These are phyloP conservation scores for Erucastrum elatum DNA, from an alignment of 345 rosid genomes.

Conservation along the genomic window DNA sequence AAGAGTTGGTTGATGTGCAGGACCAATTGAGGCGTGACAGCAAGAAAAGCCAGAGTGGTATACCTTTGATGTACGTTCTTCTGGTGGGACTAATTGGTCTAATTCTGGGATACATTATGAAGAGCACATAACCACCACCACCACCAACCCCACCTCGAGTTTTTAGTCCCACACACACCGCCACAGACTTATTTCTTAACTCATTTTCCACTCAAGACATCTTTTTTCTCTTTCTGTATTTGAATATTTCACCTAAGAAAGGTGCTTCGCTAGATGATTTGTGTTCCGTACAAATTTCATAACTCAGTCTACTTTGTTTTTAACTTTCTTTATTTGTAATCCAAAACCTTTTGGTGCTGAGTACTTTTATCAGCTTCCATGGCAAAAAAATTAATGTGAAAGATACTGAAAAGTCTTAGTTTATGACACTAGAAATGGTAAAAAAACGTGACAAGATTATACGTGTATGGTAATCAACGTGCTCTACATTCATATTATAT, in stretches of 20 bases:
- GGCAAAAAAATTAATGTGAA: not conserved
- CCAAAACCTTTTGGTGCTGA: slow-evolving; percentile 13
- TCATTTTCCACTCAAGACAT: slow-evolving; percentile 17
- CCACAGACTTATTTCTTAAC: slow-evolving; percentile 24
- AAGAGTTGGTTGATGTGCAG: slow-evolving; percentile 46
- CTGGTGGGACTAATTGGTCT: slow-evolving; percentile 70
- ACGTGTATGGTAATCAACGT: not conserved
- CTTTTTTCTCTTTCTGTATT: slow-evolving; percentile 5
- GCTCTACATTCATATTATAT: no score
- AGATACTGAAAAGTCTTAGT: not conserved
- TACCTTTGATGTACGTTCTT: slow-evolving; percentile 53
- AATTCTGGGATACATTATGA: slow-evolving; percentile 75
- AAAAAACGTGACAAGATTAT: not conserved
- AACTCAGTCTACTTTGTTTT: slow-evolving; percentile 21
- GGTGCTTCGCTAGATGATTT: slow-evolving; percentile 24
- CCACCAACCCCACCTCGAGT: not conserved
- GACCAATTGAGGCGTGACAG: slow-evolving; percentile 55
- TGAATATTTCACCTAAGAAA: slow-evolving; percentile 23
- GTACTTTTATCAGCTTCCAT: not conserved
- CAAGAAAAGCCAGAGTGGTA: slow-evolving; percentile 42
- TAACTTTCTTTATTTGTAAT: slow-evolving; percentile 13
- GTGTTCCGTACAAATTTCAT: slow-evolving; percentile 6
- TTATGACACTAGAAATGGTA: not conserved
- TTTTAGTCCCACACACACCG: not conserved
- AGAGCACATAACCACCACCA: slow-evolving; percentile 51